Percentiles rank a stretch among this genome's conserved stretches.
These are phyloP conservation scores for Penicillium fimorum DNA, from an alignment of 495 filamentous ascomycete genomes.

Conservation along the genomic window DNA sequence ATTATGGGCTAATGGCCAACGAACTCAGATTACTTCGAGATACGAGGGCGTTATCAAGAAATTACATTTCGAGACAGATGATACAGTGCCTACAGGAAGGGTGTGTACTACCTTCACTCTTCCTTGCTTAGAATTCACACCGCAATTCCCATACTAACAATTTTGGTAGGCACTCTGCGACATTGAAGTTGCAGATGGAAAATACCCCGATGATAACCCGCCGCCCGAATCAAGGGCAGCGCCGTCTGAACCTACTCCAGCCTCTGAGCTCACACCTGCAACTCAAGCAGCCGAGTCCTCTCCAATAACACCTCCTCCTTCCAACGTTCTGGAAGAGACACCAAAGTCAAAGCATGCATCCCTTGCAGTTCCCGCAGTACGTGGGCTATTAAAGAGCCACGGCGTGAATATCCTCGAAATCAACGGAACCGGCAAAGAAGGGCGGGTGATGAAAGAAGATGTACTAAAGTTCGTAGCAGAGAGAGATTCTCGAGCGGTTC, in stretches of 20 bases:
- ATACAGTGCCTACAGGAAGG: constrained; percentile 92
- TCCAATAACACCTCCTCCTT: constrained; percentile 10
- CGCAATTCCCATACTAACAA: constrained; percentile 10
- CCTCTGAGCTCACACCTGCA: constrained; percentile 16
- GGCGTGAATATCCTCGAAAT: constrained; percentile 74
- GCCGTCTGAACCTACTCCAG: constrained; percentile 21
- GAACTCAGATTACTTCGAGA: constrained; percentile 76
- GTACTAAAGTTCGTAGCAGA: constrained; percentile 65
- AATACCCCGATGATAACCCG: constrained; percentile 55
- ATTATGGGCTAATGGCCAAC: constrained; percentile 10
- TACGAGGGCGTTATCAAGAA: constrained; percentile 96
- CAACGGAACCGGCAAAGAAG: constrained; percentile 84
- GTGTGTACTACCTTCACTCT: constrained; percentile 20
- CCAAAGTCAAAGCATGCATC: constrained; percentile 56
- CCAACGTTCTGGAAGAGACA: neutral
- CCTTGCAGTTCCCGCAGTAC: constrained; percentile 89
- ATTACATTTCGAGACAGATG: constrained; percentile 90
- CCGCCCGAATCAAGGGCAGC: constrained; percentile 33
- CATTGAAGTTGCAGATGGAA: constrained; percentile 58
- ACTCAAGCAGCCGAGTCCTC: constrained; percentile 24
- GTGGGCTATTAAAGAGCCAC: constrained; percentile 77
- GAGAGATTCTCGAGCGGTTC: constrained; percentile 22
- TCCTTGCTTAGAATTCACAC: neutral
- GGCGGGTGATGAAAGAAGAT: constrained; percentile 90
- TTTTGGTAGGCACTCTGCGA: constrained; percentile 48